phyloP scores from a whole-genome alignment of 495 filamentous ascomycete species.

The Daldinia bambusicola region DNA sequence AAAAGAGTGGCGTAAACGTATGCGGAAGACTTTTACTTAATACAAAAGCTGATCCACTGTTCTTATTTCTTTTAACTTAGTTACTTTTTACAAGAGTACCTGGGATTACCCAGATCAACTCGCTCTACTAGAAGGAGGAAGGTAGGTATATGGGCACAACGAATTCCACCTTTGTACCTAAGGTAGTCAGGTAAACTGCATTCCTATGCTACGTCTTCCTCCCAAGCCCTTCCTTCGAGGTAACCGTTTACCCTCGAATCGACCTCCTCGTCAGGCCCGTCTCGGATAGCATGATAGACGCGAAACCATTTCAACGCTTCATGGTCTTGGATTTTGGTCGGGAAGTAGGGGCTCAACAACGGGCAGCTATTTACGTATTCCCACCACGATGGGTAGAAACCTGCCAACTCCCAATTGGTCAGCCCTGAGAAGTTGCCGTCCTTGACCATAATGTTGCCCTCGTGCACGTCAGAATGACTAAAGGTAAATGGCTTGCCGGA shows the following conservation, averaged over 20 bases:
- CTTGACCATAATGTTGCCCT: slow-evolving; percentile 25
- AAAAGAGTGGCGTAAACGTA: not conserved
- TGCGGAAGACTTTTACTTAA: not conserved
- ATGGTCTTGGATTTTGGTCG: not conserved
- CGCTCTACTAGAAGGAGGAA: no score
- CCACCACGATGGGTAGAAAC: slow-evolving; percentile 32
- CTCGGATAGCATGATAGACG: slow-evolving; percentile 24
- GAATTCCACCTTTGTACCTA: not conserved
- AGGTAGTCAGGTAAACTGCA: not conserved
- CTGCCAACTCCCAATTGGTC: slow-evolving; percentile 19
- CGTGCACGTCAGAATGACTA: slow-evolving; percentile 18
- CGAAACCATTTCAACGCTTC: slow-evolving; percentile 25
- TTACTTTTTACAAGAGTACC: no score
- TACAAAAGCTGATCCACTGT: not conserved
- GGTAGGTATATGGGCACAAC: not conserved
- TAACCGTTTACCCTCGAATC: not conserved
- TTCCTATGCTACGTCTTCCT: not conserved
- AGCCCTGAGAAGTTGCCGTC: slow-evolving; percentile 24
- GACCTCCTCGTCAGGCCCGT: not conserved
- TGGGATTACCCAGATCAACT: no score
- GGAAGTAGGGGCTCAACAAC: slow-evolving; percentile 14
- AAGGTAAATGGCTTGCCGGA: slow-evolving; percentile 23
- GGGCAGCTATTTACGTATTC: slow-evolving; percentile 27
- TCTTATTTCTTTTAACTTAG: no score
- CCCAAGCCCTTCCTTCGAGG: not conserved